Base-by-base conservation (phyloP, 306 rosid species). In the Malus asiatica region DNA sequence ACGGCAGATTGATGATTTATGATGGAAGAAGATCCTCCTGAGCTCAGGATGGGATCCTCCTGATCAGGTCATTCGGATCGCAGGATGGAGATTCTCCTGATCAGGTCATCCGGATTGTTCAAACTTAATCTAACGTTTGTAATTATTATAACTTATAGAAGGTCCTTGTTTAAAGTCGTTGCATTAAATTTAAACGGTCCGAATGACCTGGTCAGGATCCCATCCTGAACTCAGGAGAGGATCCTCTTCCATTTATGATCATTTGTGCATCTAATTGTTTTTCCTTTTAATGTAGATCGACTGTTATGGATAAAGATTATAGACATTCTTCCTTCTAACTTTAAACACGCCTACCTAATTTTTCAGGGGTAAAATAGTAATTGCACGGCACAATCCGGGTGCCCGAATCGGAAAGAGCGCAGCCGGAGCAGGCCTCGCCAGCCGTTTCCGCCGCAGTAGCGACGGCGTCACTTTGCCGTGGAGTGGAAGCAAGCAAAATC, bases 381-480 rank as follows among this genome's bases (percentile, higher is more conserved):
- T 22, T 57, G 2, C 29, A 4, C 7, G 4, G 22, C 75, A 52
- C 35, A 30, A 29, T 48, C 5, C 22, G 45, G 71, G 52, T 25
- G 69, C 75, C 38, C 35, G 15, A 12, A 68, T 42, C 44, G 42
- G 66, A 69, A 42, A 22, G 27, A n/a, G 18, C 35, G 1, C 29
- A 25, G 18, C 4, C 33, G 19, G 44, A 52, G n/a, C 51, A 53
- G 30, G 64, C 61, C 8, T 48, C 16, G 45, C 23, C 18, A 44
- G 11, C 3, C 20, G 22, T 18, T 51, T 51, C 55, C 22, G 23
- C 15, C 30, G 40, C 38, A 3, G 16, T 22, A 2, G 77, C 57
- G 68, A 66, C 30, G 1, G 77, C 57, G 68, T 72, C 30, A 29
- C 61, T 64, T 66, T 72, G 74, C 74, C 82, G 82, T 80, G 75